These are phyloP conservation scores for Sarocladium brachiariae DNA, from an alignment of 2,329 filamentous ascomycete genomes.

Conservation along the genomic window DNA sequence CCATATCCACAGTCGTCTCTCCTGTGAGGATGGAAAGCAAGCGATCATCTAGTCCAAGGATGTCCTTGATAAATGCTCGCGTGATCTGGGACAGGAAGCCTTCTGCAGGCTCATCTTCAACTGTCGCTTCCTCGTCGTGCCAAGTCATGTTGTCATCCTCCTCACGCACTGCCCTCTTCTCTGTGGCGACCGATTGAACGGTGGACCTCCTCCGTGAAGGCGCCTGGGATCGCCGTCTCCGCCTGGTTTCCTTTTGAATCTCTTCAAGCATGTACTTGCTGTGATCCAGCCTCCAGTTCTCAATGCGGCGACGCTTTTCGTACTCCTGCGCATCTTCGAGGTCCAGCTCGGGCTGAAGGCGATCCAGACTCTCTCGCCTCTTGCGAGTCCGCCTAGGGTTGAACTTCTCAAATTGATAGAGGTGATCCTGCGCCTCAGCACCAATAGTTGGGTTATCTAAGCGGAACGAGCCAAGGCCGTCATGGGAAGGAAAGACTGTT, in stretches of 20 bases:
- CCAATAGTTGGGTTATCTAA: conserved; percentile 49
- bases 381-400: conserved; percentile 63
- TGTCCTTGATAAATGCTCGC: conserved; percentile 75
- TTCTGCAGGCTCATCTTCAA: conserved; percentile 45
- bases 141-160: conserved; percentile 39
- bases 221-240: conserved; percentile 56
- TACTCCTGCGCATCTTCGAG: conserved; percentile 53
- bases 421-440: conserved; percentile 65
- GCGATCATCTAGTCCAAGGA: conserved; percentile 86
- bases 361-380: conserved; percentile 45
- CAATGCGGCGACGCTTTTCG: conserved; percentile 77
- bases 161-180: not conserved
- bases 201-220: conserved; percentile 30
- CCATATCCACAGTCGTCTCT: conserved; percentile 57
- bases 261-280: conserved; percentile 79
- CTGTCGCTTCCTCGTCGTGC: conserved; percentile 44
- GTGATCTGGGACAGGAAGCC: conserved; percentile 78
- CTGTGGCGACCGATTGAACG: conserved; percentile 12
- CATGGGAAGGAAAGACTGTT: conserved; percentile 75
- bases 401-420: conserved; percentile 84
- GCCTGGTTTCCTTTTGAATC: conserved; percentile 75
- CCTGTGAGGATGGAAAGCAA: conserved; percentile 82
- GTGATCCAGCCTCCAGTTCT: conserved; percentile 88
- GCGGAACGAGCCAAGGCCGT: conserved; percentile 83
- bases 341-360: conserved; percentile 43